These are phyloP conservation scores for Pulveroboletus ravenelii DNA, from an alignment of 768 basidiomycete species.

Conservation along the genomic window DNA sequence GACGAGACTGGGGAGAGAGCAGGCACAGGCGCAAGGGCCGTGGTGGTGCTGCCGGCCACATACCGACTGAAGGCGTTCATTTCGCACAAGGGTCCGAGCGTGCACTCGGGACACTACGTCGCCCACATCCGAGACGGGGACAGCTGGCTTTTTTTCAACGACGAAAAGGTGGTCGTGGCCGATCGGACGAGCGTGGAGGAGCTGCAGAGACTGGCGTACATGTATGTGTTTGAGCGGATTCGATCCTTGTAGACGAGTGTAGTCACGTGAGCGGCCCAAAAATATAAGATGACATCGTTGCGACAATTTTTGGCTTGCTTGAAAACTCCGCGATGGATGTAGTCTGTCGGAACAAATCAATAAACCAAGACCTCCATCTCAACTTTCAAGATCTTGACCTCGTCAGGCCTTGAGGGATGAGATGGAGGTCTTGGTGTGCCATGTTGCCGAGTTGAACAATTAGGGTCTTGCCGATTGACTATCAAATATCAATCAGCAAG, in stretches of 20 bases:
- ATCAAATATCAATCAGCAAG: no score
- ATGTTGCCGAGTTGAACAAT: no score
- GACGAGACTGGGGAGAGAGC: constrained; percentile 45
- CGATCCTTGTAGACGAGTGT: not conserved
- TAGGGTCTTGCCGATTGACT: no score
- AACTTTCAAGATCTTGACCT: no score
- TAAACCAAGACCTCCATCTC: no score
- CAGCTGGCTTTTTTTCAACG: constrained; percentile 90
- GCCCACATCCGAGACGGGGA: constrained; percentile 60
- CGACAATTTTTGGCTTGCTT: no score
- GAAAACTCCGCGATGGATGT: no score
- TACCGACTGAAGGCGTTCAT: constrained; percentile 91
- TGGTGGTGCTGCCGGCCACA: constrained; percentile 55
- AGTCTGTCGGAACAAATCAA: no score
- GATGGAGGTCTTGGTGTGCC: no score
- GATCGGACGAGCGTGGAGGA: constrained; percentile 77
- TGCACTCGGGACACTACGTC: constrained; percentile 93
- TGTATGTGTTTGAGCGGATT: constrained; percentile 81
- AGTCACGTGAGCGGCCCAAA: no score
- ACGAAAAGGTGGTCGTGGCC: constrained; percentile 92
- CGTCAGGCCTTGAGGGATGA: no score
- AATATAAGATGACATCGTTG: no score
- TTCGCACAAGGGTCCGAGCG: constrained; percentile 94
- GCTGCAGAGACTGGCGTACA: constrained; percentile 81
- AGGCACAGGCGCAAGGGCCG: constrained; percentile 8